Base-by-base conservation (phyloP, 2,329 filamentous ascomycete species). In the Hirsutella minnesotensis region DNA sequence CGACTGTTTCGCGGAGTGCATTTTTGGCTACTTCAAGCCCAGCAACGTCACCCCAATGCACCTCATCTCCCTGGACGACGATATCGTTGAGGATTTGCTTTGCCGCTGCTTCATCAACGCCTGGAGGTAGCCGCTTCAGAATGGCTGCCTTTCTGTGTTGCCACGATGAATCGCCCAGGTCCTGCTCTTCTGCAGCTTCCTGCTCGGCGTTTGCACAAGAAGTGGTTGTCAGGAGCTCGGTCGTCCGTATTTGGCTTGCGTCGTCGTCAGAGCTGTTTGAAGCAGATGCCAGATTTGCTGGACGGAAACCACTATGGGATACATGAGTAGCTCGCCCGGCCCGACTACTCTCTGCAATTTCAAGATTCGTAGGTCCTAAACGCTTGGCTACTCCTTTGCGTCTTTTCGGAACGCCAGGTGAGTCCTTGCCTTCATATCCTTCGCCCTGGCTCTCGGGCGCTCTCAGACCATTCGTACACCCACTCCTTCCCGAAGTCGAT, bases 51-150 rank as follows among this genome's bases (percentile, higher is more conserved):
- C 79, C 76, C 92, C 92, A 98, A 53, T 85, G 86, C 2, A 98
- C 92, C 56, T 94, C 85, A 53, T 98, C 92, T 7, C 92, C 92
- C 48, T 90, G 79, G 13, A 96, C 82, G 3, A 98, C 84, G 46
- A 98, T 94, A 51, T 98, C 92, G 55, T 95, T 95, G 45, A 96
- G 71, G 24, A 98, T 95, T 48, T 95, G 87, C 55, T 86, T 85
- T 0, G 90, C 92, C 3, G 89, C 85, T 21, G 73, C 68, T 50
- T 82, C 76, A 56, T 98, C 92, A 3, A 95, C 77, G 0, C 88
- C 88, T 42, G 80, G 74, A 0, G 89, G 89, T 1, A 96, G 64
- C 44, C 82, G 81, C 55, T 85, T 87, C 55, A 95, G 66, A 19
- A 94, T 69, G 9, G 72, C 61, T 39, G 70, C 67, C 48, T 85